Base-by-base conservation (phyloP, 2,329 filamentous ascomycete genomes). In the Fusarium neocosmosporiellum region DNA sequence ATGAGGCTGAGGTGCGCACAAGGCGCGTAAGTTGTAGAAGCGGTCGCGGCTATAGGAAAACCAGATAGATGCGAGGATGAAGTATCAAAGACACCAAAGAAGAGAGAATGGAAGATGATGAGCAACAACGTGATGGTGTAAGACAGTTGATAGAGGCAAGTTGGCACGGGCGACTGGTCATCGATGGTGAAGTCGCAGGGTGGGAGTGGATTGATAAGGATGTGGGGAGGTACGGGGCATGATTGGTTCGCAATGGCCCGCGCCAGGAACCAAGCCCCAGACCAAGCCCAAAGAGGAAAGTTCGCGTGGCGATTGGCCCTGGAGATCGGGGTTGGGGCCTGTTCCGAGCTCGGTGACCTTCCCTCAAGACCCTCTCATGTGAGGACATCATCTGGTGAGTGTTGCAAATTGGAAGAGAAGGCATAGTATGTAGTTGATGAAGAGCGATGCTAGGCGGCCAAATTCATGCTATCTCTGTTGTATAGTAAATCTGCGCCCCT, bases 111-210 rank as follows among this genome's bases (percentile, higher is more conserved):
- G 36, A 39, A 33, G 55, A 62, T 41, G 53, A 59, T 43, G 43
- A 10, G 14, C 5, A 58, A 48, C 29, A 41, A 31, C 50, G 59
- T 71, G 73, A 63, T 67, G 70, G 59, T 69, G 70, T 53, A 57
- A 64, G 58, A 67, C 57, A 57, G 54, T 60, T 60, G 61, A 71
- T 50, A 53, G 63, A 66, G 68, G 43, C 65, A 61, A 54, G 64
- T 63, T 71, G 64, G 63, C 76, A 55, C 81, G 46, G 46, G 78
- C 22, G 81, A 80, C 63, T 78, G 77, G 75, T 78, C 77, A 78
- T 78, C 71, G 64, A 72, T 41, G 62, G 59, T 63, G 67, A 70
- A 67, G 75, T 78, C 66, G 59, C 53, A 61, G 55, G 36, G 61
- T 65, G 72, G 72, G 63, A 74, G 48, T 71, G 65, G 74, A 72